Conservation (phyloP, 192 early-diverging fungal species). For the Coemansia sp. region DNA sequence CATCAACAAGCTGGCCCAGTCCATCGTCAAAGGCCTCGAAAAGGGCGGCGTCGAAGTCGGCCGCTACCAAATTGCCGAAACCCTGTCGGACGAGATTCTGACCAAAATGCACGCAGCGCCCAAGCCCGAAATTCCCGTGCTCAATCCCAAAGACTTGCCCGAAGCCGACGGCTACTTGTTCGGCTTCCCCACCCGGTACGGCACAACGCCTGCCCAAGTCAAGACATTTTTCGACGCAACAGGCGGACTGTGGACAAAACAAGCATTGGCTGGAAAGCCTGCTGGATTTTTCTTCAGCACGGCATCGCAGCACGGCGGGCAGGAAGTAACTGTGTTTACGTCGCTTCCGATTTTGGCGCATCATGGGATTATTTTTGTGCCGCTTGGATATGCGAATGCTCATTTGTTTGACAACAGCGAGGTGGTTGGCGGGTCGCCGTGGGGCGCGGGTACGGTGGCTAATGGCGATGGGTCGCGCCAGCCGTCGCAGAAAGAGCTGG, state of each 20-base stretch:
- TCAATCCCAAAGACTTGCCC: constrained; percentile 55
- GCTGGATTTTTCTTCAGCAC: constrained; percentile 76
- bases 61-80: constrained; percentile 63
- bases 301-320: constrained; percentile 74
- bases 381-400: constrained; percentile 60
- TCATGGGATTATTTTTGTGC: constrained; percentile 79
- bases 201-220: constrained; percentile 72
- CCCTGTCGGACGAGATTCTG: constrained; percentile 66
- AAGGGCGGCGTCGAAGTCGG: constrained; percentile 53
- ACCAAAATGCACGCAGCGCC: constrained; percentile 65
- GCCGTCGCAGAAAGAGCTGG: constrained; percentile 65
- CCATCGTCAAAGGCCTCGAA: constrained; percentile 64
- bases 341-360: constrained; percentile 70
- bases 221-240: constrained; percentile 71
- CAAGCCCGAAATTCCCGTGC: constrained; percentile 59
- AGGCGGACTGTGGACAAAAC: constrained; percentile 57
- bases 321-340: constrained; percentile 71
- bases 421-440: constrained; percentile 67
- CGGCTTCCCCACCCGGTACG: constrained; percentile 72
- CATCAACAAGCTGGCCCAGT: constrained; percentile 66
- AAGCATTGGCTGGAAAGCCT: constrained; percentile 68
- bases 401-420: constrained; percentile 61
- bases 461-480: constrained; percentile 67
- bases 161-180: constrained; percentile 70
- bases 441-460: constrained; percentile 68